phyloP scores from a whole-genome alignment of 148 eudicot species.

The Simmondsia chinensis region DNA sequence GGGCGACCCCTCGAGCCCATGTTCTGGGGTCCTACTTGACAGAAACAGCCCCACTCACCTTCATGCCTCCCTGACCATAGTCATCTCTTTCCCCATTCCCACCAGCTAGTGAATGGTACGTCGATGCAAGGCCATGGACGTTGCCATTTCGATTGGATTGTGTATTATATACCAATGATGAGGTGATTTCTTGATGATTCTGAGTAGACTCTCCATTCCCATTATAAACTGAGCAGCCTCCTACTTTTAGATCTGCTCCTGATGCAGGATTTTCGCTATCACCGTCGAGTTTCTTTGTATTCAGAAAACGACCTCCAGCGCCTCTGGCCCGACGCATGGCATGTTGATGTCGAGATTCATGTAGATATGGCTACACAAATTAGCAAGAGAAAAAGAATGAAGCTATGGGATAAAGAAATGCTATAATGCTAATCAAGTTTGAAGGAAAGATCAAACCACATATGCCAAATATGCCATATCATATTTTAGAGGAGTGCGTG shows the following conservation, averaged over 20 bases:
- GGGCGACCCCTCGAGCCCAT: slow-evolving; percentile 12
- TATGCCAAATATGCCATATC: no score
- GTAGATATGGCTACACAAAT: slow-evolving; percentile 87
- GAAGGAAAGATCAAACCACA: no score
- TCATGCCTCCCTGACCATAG: slow-evolving; percentile 24
- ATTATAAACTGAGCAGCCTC: slow-evolving; percentile 7
- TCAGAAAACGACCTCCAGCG: slow-evolving; percentile 69
- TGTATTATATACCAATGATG: slow-evolving; percentile 7
- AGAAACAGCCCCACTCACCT: slow-evolving; percentile 26
- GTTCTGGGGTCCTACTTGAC: slow-evolving; percentile 17
- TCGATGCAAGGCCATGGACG: slow-evolving; percentile 17
- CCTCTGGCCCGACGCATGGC: slow-evolving; percentile 78
- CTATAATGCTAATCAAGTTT: no score
- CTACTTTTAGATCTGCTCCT: slow-evolving; percentile 14
- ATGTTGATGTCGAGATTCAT: slow-evolving; percentile 70
- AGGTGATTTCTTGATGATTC: slow-evolving; percentile 12
- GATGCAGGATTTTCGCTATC: slow-evolving; percentile 15
- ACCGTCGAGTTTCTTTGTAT: slow-evolving; percentile 34
- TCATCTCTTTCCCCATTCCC: slow-evolving; percentile 15
- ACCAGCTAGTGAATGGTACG: slow-evolving; percentile 18
- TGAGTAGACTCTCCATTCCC: slow-evolving; percentile 11
- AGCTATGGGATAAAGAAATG: no score
- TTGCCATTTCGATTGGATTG: slow-evolving; percentile 13
- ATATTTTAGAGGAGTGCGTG: no score
- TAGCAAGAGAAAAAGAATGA: no score